Conservation (phyloP, 805 yeast genomes). For the Scheffersomyces lignosus region DNA sequence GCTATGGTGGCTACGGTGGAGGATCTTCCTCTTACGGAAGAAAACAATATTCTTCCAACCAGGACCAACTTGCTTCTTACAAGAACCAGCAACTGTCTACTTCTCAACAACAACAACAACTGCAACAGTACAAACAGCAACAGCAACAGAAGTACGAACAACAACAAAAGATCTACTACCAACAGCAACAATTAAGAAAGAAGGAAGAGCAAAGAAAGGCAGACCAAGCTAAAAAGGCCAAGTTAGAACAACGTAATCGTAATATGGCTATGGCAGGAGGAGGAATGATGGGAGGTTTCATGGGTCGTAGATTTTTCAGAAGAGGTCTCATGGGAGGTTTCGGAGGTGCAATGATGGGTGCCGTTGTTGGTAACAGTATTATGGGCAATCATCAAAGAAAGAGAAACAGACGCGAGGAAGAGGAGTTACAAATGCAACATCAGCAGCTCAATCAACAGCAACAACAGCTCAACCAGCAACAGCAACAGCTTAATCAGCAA, state of each 20-base stretch:
- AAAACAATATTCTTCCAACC: too few species aligned
- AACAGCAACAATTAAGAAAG: too few species aligned
- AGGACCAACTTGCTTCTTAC: too few species aligned
- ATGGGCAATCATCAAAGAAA: neutral
- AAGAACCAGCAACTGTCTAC: too few species aligned
- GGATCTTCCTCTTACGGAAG: too few species aligned
- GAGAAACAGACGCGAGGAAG: neutral
- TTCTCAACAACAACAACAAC: neutral
- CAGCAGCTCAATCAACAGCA: neutral
- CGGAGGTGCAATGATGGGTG: conserved; percentile 22
- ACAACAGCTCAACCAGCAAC: neutral
- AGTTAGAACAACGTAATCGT: too few species aligned
- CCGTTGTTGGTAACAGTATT: conserved; percentile 51
- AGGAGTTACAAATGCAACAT: too few species aligned
- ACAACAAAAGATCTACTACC: neutral
- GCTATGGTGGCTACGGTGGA: conserved; percentile 15
- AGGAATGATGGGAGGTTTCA: neutral
- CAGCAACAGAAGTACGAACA: neutral
- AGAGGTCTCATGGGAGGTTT: neutral
- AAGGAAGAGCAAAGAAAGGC: too few species aligned
- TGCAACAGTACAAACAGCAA: neutral
- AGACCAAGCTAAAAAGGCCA: too few species aligned
- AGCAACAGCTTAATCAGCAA: neutral
- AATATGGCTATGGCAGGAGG: too few species aligned
- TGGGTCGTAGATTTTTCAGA: neutral